A percentile compares a stretch with the other conserved stretches of the same genome.
These are phyloP conservation scores for Pachysolen tannophilus DNA, from an alignment of 805 yeast species.

Conservation along the genomic window DNA sequence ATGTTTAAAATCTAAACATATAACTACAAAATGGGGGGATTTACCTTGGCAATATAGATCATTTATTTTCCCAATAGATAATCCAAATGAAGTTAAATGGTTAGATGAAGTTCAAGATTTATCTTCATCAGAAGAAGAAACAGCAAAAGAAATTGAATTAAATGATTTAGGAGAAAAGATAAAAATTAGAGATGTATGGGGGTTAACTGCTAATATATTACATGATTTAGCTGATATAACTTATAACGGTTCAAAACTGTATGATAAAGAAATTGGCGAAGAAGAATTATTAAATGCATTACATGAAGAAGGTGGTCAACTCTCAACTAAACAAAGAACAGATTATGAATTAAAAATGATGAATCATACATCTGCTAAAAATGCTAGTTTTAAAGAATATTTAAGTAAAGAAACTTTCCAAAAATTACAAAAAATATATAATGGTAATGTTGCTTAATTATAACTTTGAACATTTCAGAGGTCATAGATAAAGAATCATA, in stretches of 20 bases:
- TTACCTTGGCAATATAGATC: constrained; percentile 59
- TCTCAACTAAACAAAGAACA: constrained; percentile 38
- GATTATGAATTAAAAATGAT: constrained; percentile 50
- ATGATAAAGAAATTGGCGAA: constrained; percentile 38
- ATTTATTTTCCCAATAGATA: constrained; percentile 49
- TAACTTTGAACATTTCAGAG: too few relatives aligned
- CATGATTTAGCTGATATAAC: constrained; percentile 58
- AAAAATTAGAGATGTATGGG: constrained; percentile 70
- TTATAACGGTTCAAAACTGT: constrained; percentile 29
- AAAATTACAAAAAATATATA: constrained; percentile 34
- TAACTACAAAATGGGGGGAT: constrained; percentile 59
- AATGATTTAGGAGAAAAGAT: constrained; percentile 20
- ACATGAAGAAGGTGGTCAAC: constrained; percentile 44
- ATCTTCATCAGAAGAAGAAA: constrained; percentile 46
- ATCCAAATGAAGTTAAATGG: constrained; percentile 55
- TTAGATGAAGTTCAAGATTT: constrained; percentile 50
- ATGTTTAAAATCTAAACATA: constrained; percentile 25
- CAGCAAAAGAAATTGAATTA: constrained; percentile 27
- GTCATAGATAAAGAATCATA: too few relatives aligned
- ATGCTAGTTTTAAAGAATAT: constrained; percentile 35
- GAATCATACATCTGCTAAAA: constrained; percentile 21
- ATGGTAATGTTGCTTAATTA: too few relatives aligned
- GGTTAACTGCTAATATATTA: constrained; percentile 72
- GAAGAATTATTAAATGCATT: constrained; percentile 58
- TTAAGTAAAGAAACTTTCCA: constrained; percentile 35